These are phyloP conservation scores for Apium graveolens DNA, from an alignment of 129 eudicot species.

Conservation along the genomic window DNA sequence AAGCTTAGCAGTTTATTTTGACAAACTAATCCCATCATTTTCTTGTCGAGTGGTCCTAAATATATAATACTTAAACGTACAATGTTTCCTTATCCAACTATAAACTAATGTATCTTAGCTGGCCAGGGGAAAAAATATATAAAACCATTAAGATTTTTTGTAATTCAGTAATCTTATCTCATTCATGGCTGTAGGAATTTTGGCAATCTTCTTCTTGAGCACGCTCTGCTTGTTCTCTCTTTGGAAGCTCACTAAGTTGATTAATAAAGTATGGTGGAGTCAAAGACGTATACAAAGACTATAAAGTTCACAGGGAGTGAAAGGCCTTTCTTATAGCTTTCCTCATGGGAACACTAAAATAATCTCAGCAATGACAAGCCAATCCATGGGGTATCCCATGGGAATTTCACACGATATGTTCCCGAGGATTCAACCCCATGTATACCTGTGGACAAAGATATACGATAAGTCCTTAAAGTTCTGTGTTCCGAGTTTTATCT, in stretches of 20 bases:
- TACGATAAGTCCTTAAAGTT: constrained; percentile 26
- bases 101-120: background rate
- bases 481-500: background rate
- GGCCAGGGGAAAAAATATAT: background rate
- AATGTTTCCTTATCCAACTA: background rate
- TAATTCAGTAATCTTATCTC: background rate
- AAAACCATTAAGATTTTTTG: background rate
- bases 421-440: constrained; percentile 66
- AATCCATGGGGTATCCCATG: constrained; percentile 47
- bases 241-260: constrained; percentile 18
- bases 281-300: constrained; percentile 29
- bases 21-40: background rate
- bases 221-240: constrained; percentile 20
- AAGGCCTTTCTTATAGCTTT: constrained; percentile 42
- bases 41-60: background rate
- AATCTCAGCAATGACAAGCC: constrained; percentile 39
- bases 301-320: constrained; percentile 46
- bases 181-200: constrained; percentile 26
- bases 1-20: background rate
- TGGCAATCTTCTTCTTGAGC: constrained; percentile 19
- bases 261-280: constrained; percentile 49
- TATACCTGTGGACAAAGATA: constrained; percentile 45
- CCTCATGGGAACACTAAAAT: constrained; percentile 55
- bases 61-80: background rate
- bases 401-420: constrained; percentile 45